Evolutionary conservation across 2,329 filamentous ascomycete genomes (phyloP).

Genomic region (Trichoderma koningii): DNA sequence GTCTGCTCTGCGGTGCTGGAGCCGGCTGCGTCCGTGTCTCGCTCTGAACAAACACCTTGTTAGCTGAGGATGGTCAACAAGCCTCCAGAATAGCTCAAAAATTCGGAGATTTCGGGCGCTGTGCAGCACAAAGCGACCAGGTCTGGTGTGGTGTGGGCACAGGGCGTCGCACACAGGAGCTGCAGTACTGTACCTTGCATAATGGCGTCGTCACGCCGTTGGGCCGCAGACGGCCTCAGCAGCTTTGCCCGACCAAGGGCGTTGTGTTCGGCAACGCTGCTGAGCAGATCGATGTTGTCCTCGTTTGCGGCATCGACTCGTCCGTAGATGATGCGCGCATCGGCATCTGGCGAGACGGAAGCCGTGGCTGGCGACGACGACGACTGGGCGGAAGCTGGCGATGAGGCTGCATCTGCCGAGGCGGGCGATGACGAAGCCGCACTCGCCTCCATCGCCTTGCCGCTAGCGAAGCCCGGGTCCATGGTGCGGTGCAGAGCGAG

Average conservation of each 20-base stretch:
- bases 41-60: not conserved
- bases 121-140: not conserved
- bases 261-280: slow-evolving; percentile 34
- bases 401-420: not conserved
- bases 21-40: not conserved
- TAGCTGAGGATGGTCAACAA: not conserved
- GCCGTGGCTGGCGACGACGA: slow-evolving; percentile 10
- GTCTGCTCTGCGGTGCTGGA: not conserved
- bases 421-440: slow-evolving; percentile 12
- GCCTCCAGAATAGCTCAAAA: not conserved
- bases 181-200: slow-evolving; percentile 26
- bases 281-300: slow-evolving; percentile 38
- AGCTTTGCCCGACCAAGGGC: slow-evolving; percentile 19
- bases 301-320: slow-evolving; percentile 43
- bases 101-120: not conserved
- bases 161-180: slow-evolving; percentile 4
- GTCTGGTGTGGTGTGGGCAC: slow-evolving; percentile 3
- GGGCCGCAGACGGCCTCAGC: slow-evolving; percentile 17
- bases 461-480: slow-evolving; percentile 8
- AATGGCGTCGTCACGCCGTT: slow-evolving; percentile 19
- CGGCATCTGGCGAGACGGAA: slow-evolving; percentile 28
- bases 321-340: slow-evolving; percentile 37
- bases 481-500: not conserved
- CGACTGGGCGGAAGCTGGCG: slow-evolving; percentile 2
- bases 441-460: slow-evolving; percentile 7